These are phyloP conservation scores for Fusarium clavum DNA, from an alignment of 2,329 filamentous ascomycete genomes.

Conservation along the genomic window DNA sequence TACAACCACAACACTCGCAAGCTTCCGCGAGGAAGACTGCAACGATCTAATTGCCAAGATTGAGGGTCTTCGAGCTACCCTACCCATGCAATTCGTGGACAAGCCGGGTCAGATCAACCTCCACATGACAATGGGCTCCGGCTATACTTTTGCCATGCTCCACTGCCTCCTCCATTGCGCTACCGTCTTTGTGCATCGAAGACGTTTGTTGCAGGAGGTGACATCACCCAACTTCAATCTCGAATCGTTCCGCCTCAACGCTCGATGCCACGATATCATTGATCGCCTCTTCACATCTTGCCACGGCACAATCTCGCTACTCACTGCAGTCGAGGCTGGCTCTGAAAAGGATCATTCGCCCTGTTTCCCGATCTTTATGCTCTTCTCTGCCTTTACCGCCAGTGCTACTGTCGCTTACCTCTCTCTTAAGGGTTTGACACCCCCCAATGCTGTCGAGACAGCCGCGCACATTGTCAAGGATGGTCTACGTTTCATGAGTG, in stretches of 20 bases:
- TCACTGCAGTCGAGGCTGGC: constrained; percentile 66
- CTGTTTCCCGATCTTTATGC: constrained; percentile 73
- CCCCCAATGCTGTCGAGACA: constrained; percentile 66
- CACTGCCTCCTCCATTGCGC: constrained; percentile 71
- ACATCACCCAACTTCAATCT: constrained; percentile 63
- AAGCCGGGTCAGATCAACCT: constrained; percentile 71
- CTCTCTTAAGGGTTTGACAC: constrained; percentile 70
- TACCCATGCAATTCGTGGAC: constrained; percentile 70
- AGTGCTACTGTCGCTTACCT: constrained; percentile 71
- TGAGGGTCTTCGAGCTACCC: constrained; percentile 63
- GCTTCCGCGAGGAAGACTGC: constrained; percentile 67
- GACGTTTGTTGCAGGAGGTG: constrained; percentile 68
- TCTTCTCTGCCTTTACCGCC: constrained; percentile 71
- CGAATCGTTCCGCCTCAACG: constrained; percentile 64
- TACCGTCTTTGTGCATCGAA: constrained; percentile 70
- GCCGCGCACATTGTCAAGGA: constrained; percentile 68
- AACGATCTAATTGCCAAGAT: constrained; percentile 64
- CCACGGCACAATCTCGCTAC: constrained; percentile 67
- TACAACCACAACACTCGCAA: constrained; percentile 63
- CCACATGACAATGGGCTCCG: constrained; percentile 73
- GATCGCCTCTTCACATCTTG: constrained; percentile 69
- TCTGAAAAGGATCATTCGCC: constrained; percentile 68
- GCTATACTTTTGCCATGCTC: constrained; percentile 71
- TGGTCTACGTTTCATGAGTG: constrained; percentile 68
- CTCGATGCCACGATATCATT: constrained; percentile 64